Evolutionary conservation across 306 rosid species (phyloP), one percentile per base, ranked within the genome.

Genomic region (Malus orientalis): DNA sequence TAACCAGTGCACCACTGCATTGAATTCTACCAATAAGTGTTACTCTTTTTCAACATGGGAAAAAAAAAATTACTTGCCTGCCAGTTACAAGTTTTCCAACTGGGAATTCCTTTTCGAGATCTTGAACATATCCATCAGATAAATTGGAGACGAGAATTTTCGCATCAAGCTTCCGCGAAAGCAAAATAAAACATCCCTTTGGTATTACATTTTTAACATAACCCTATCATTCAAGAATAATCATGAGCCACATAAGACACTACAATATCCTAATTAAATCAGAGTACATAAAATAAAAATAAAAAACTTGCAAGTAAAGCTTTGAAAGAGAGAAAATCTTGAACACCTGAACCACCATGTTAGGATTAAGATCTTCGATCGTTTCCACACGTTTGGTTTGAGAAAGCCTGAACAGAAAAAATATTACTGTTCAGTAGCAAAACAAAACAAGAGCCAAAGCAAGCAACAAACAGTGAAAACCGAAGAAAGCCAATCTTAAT

Each of bases 161-260:
- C 59, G 97, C 99, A 75, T 95, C 99, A 83, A 92, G 75, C 69
- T 87, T 87, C 66, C 97, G 87, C 6, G 99, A 92, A 44, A 95
- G 92, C 30, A 82, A 18, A 76, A 95, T 87, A 81, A 92, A 95
- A 78, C 99, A 95, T 60, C 97, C 99, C 85, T 92, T 95, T 67
- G 97, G 82, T 11, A 92, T 30, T 60, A 92, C 82, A 84, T 82
- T 84, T 81, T 95, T 95, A 40, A 95, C 91, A 79, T 92, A 95
- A 81, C 99, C 97, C 96, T 94, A 77, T 61, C 18, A 57, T 33
- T 60, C 63, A 83, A 70, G 75, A 71, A 82, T 18, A 74, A 30
- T 40, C 69, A 76, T 1, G 12, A 66, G 23, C 44, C 32, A 59
- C 47, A 6, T 55, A 71, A 51, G 83, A 78, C 44, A 33, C 63